Conservation (phyloP, 2,329 filamentous ascomycete genomes). For the Monilinia fructigena region DNA sequence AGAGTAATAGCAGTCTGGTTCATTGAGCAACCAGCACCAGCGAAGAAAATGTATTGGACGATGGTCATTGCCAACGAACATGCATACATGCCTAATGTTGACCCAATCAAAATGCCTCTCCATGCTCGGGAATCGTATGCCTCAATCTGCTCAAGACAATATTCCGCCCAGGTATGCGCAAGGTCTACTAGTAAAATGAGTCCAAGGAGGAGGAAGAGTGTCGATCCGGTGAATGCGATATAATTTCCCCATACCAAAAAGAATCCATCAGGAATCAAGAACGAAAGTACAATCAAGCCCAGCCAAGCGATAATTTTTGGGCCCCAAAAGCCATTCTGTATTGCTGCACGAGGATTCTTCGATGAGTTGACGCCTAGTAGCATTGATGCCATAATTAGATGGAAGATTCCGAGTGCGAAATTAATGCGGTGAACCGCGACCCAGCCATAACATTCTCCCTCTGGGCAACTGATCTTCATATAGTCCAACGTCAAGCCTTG, state of each 20-base stretch:
- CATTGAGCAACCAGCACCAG: constrained; percentile 78
- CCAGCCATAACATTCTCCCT: constrained; percentile 90
- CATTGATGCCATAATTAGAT: constrained; percentile 79
- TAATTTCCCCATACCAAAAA: constrained; percentile 97
- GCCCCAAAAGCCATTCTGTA: constrained; percentile 99
- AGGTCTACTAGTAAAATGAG: constrained; percentile 91
- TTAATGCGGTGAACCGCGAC: constrained; percentile 97
- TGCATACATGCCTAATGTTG: constrained; percentile 90
- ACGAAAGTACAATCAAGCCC: constrained; percentile 81
- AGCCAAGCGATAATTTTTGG: constrained; percentile 93
- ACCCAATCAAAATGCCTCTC: constrained; percentile 85
- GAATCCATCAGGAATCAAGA: constrained; percentile 92
- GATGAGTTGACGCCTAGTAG: constrained; percentile 84
- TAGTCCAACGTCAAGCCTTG: constrained; percentile 91
- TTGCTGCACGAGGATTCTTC: constrained; percentile 78
- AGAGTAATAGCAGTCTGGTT: constrained; percentile 95
- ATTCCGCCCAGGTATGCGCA: constrained; percentile 95
- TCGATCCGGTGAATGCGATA: constrained; percentile 80
- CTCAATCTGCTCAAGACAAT: constrained; percentile 92
- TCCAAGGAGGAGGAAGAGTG: constrained; percentile 90
- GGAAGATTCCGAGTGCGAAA: constrained; percentile 93
- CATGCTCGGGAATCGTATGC: constrained; percentile 80
- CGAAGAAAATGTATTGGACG: constrained; percentile 97
- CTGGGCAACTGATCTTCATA: constrained; percentile 90
- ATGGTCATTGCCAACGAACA: constrained; percentile 91